phyloP scores from a whole-genome alignment of 176 grass and related monocot genomes.

The Elaeis guineensis region DNA sequence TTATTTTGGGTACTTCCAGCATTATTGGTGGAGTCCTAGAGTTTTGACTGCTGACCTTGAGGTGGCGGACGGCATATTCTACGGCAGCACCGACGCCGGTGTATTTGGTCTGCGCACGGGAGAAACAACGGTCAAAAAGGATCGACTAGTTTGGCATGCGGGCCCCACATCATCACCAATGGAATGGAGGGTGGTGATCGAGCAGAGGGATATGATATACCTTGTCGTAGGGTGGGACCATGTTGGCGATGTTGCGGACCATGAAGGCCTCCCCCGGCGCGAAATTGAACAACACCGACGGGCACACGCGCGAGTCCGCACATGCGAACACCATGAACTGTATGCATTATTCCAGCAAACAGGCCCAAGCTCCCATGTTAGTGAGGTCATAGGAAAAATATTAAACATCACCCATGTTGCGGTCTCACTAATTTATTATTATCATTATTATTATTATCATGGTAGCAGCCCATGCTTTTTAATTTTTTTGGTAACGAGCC shows the following conservation, averaged over 20 bases:
- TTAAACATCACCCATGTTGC: neutral
- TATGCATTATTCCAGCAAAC: neutral
- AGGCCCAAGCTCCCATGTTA: neutral
- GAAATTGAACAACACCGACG: slow-evolving; percentile 20
- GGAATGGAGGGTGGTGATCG: too few species aligned
- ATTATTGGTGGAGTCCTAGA: too few species aligned
- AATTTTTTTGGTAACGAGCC: too few species aligned
- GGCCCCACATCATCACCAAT: too few species aligned
- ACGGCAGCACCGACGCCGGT: slow-evolving; percentile 3
- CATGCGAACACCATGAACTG: slow-evolving; percentile 23
- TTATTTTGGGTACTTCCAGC: too few species aligned
- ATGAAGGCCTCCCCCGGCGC: slow-evolving; percentile 14
- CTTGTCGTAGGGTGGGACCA: slow-evolving; percentile 14
- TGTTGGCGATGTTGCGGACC: slow-evolving; percentile 16
- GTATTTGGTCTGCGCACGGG: slow-evolving; percentile 1
- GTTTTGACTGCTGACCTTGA: neutral
- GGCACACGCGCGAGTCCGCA: slow-evolving; percentile 14
- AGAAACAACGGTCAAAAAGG: neutral
- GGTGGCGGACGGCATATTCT: slow-evolving; percentile 11
- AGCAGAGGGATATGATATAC: neutral
- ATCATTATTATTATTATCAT: too few species aligned
- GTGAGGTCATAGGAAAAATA: neutral
- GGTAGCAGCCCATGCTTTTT: too few species aligned
- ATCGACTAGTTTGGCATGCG: too few species aligned
- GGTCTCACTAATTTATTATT: too few species aligned